A percentile compares a stretch with the other conserved stretches of the same genome.
phyloP scores from a whole-genome alignment of 1,284 basidiomycete species.

The Cronartium quercuum region DNA sequence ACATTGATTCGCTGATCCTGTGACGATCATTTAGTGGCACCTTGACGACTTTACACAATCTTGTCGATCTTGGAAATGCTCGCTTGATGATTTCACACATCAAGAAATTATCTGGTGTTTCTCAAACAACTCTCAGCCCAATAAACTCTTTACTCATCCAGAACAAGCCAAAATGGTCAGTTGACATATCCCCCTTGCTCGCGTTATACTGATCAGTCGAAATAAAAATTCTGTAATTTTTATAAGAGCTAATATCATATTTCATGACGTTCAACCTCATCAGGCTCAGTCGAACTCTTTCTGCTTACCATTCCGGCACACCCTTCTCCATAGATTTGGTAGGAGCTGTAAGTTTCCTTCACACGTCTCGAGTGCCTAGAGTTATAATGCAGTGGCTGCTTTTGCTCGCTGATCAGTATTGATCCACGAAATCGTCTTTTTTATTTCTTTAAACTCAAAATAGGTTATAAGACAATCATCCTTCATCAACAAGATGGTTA shows the following conservation, averaged over 20 bases:
- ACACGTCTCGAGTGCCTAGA: not conserved
- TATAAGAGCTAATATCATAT: not conserved
- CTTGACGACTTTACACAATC: not conserved
- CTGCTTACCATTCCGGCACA: not conserved
- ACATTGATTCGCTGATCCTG: not conserved
- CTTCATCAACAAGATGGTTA: not conserved
- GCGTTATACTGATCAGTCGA: not conserved
- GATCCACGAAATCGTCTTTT: too few species aligned
- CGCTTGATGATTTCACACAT: not conserved
- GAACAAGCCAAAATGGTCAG: not conserved
- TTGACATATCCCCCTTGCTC: not conserved
- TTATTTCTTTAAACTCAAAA: too few species aligned
- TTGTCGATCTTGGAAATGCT: not conserved
- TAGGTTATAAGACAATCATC: slow-evolving; percentile 3
- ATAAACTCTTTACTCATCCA: not conserved
- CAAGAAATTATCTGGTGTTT: not conserved
- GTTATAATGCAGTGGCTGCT: too few species aligned
- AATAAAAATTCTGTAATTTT: not conserved
- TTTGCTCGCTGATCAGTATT: too few species aligned
- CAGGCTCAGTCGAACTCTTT: not conserved
- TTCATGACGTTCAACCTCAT: not conserved
- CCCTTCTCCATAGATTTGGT: slow-evolving; percentile 6
- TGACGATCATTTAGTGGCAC: not conserved
- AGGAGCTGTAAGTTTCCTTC: not conserved
- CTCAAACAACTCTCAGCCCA: not conserved